A percentile compares a stretch with the other conserved stretches of the same genome.
phyloP scores from a whole-genome alignment of 1,284 basidiomycete genomes.

The Volvariella surrecta region DNA sequence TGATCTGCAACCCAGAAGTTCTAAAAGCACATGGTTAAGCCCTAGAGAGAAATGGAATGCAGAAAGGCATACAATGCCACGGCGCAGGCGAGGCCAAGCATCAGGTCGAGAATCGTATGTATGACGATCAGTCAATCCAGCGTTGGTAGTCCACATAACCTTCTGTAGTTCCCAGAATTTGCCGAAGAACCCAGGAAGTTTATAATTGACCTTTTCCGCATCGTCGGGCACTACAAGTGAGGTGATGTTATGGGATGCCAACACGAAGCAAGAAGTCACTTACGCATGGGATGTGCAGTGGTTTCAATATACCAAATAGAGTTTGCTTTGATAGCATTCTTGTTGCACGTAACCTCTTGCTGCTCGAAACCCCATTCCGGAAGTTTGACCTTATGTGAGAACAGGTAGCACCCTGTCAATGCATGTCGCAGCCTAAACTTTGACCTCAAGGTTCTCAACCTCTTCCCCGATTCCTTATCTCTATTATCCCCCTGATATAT shows the following conservation, averaged over 20 bases:
- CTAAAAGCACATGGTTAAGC: conserved; percentile 27
- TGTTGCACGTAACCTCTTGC: conserved; percentile 98
- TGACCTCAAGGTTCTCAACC: conserved; percentile 76
- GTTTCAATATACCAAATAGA: conserved; percentile 97
- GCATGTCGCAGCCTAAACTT: conserved; percentile 82
- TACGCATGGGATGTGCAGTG: conserved; percentile 67
- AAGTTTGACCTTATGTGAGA: conserved; percentile 95
- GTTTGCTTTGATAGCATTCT: conserved; percentile 87
- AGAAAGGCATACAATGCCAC: conserved; percentile 76
- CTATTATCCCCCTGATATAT: conserved; percentile 64
- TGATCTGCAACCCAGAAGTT: conserved; percentile 99
- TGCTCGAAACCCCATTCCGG: conserved; percentile 98
- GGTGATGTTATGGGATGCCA: no score
- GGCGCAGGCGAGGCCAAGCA: conserved; percentile 81
- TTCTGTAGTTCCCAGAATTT: conserved; percentile 92
- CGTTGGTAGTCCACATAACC: conserved; percentile 99
- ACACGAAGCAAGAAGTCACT: conserved; percentile 26
- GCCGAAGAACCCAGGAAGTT: conserved; percentile 74
- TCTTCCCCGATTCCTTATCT: conserved; percentile 62
- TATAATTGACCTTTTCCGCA: conserved; percentile 84
- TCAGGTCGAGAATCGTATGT: conserved; percentile 90
- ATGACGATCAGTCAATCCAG: conserved; percentile 90
- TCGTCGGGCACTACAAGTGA: conserved; percentile 49
- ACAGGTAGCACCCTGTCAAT: conserved; percentile 91
- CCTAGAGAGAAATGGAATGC: not conserved